These are phyloP conservation scores for Neurospora tetraspora DNA, from an alignment of 495 filamentous ascomycete species.

Conservation along the genomic window DNA sequence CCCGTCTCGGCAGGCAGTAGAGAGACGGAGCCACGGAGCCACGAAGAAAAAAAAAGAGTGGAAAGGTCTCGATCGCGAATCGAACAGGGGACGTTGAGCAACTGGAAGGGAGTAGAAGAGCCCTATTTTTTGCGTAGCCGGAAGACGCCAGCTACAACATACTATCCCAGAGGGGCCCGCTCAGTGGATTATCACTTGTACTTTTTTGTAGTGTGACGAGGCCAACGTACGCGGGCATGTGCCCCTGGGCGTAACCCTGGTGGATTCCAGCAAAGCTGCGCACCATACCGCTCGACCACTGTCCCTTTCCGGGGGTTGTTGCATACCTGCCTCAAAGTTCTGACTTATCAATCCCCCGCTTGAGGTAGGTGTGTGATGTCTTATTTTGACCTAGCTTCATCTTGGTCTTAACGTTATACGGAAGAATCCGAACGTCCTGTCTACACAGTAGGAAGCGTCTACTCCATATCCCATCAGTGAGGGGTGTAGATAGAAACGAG, in stretches of 20 bases:
- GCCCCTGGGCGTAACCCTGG: background rate
- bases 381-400: background rate
- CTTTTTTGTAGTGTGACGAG: background rate
- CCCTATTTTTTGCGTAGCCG: background rate
- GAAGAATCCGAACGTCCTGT: background rate
- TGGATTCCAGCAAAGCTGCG: background rate
- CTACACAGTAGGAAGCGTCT: background rate
- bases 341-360: background rate
- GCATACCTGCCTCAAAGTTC: background rate
- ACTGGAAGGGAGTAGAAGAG: background rate
- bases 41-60: background rate
- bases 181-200: background rate
- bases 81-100: background rate
- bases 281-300: background rate
- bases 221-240: background rate
- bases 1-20: background rate
- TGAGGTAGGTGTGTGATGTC: background rate
- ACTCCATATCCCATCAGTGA: background rate
- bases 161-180: background rate
- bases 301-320: background rate
- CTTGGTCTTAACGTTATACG: background rate
- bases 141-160: background rate
- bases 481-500: background rate
- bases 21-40: background rate
- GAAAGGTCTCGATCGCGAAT: background rate